Base-by-base conservation (phyloP, 345 rosid species). In the Aegle marmelos region DNA sequence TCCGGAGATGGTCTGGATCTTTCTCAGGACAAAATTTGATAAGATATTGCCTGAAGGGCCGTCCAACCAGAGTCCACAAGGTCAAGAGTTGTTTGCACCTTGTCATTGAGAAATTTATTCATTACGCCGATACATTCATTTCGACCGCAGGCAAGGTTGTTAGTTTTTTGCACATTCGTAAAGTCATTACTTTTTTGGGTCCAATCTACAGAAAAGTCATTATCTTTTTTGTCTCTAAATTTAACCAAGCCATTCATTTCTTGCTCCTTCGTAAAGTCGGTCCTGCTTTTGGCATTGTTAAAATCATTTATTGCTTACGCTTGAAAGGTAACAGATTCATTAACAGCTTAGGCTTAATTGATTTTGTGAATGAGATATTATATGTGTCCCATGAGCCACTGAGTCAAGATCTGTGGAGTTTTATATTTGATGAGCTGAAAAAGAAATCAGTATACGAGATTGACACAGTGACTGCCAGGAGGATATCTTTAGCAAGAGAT, bases 1-100 rank as follows among this genome's bases (percentile, higher is more conserved):
- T 71, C 57, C 87, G 92, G 5, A 81, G 93, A 67, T 93, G 96
- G 93, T 87, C 87, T 17, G 89, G 85, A 54, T 83, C 80, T 16
- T 76, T 91, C 45, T 59, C 86, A 88, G 83, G 84, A 13, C 77
- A 81, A 80, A 89, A 88, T 82, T 56, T 93, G 87, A 65, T 91
- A 4, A 82, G 87, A 16, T 90, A 78, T 64, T 89, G 91, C 78
- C 79, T 88, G 19, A 30, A 74, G 56, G 75, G 83, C 16, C 76
- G 65, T 17, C 88, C 86, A 0, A 4, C 53, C 19, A 36, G 39
- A 61, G 79, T 91, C 77, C 76, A 78, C 68, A 79, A 78, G 11
- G 60, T 27, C 60, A 82, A 70, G 34, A 82, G 87, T 53, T 9
- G 34, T 9, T 72, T 79, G 7, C 61, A 72, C 64, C 28, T 3